Conservation (phyloP, 345 rosid genomes). For the Raphanus raphanistrum region DNA sequence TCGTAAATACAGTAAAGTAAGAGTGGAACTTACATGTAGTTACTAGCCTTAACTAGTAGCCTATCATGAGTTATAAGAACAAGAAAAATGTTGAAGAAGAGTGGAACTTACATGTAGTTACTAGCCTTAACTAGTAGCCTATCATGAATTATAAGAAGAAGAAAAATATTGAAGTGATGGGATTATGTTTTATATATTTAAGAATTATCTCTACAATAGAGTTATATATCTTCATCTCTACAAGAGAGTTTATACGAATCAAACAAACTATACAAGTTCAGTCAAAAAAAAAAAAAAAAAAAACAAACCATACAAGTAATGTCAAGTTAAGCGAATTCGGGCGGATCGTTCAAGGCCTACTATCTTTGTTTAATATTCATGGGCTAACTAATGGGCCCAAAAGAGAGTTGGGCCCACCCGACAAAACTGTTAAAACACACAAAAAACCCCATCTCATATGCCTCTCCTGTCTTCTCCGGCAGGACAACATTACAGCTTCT, state of each 20-base stretch:
- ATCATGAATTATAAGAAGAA: neutral
- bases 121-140: too few species aligned
- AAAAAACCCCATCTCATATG: neutral
- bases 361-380: neutral
- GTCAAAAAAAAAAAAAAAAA: too few species aligned
- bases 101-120: neutral
- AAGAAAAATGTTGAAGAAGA: neutral
- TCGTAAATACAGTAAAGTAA: neutral
- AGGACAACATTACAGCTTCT: neutral
- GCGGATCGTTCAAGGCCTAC: neutral
- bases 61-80: neutral
- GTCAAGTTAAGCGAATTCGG: neutral
- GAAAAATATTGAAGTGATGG: neutral
- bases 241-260: neutral
- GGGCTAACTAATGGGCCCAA: neutral
- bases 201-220: neutral
- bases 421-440: neutral
- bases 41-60: slow-evolving; percentile 1
- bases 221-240: too few species aligned
- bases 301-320: neutral
- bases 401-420: neutral
- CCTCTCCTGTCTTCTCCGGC: slow-evolving; percentile 12
- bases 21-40: neutral
- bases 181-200: neutral
- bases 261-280: too few species aligned